Conservation (phyloP, 805 yeast species). For the Wickerhamiella vanderwaltii region DNA sequence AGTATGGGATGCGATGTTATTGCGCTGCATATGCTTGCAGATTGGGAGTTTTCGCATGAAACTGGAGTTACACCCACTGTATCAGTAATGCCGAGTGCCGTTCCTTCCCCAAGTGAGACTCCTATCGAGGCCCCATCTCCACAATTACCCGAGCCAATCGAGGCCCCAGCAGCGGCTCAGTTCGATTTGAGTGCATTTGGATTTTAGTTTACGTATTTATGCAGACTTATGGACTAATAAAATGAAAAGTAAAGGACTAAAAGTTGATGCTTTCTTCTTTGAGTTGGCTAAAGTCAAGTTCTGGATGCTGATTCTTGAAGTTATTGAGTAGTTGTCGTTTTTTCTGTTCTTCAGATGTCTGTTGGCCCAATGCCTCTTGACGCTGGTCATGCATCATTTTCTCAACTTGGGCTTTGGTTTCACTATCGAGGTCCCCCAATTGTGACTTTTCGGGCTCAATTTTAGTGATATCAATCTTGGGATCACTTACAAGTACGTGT, state of each 20-base stretch:
- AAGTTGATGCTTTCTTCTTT: slow-evolving; percentile 18
- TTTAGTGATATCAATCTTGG: slow-evolving; percentile 32
- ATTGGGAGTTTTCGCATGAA: slow-evolving; percentile 47
- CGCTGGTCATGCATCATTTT: slow-evolving; percentile 38
- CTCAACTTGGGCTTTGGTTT: slow-evolving; percentile 34
- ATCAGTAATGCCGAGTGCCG: not conserved
- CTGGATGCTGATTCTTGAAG: slow-evolving; percentile 35
- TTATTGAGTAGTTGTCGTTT: slow-evolving; percentile 28
- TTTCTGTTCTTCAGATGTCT: slow-evolving; percentile 30
- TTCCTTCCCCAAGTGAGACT: not conserved
- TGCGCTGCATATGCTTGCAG: slow-evolving; percentile 46
- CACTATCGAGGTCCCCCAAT: slow-evolving; percentile 32
- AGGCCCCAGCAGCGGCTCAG: slow-evolving; percentile 27
- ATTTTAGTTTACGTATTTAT: slow-evolving; percentile 34
- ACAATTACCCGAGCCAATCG: slow-evolving; percentile 41
- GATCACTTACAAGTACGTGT: slow-evolving; percentile 32
- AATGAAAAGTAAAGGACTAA: not conserved
- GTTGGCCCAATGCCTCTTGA: slow-evolving; percentile 31
- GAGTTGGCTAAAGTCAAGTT: slow-evolving; percentile 32
- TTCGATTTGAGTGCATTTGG: slow-evolving; percentile 68
- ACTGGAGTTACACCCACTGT: slow-evolving; percentile 2
- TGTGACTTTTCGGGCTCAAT: slow-evolving; percentile 33
- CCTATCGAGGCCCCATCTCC: not conserved
- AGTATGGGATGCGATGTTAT: slow-evolving; percentile 89
- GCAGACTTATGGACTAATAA: too few relatives aligned